Evolutionary conservation across 2,329 filamentous ascomycete species (phyloP).

Genomic region (Dryadomyces quercus-mongolicae): DNA sequence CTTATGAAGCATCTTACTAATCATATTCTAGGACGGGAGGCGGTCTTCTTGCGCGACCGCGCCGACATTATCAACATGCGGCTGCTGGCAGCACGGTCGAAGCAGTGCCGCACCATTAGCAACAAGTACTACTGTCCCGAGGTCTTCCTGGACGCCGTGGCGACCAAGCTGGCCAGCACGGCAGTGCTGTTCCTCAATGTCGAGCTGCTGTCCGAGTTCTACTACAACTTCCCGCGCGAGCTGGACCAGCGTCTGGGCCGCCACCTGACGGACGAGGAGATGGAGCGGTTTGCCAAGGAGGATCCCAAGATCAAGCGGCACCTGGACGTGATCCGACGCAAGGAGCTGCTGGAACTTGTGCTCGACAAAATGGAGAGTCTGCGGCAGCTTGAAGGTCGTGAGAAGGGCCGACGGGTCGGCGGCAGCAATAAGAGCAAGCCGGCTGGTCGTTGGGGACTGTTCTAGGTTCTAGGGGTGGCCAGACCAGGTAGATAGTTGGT

Average conservation of each 20-base stretch:
- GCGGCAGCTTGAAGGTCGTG: slow-evolving; percentile 67
- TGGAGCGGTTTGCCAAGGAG: slow-evolving; percentile 85
- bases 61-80: slow-evolving; percentile 86
- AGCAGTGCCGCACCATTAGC: slow-evolving; percentile 69
- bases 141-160: slow-evolving; percentile 93
- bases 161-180: slow-evolving; percentile 86
- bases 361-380: slow-evolving; percentile 92
- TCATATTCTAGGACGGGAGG: slow-evolving; percentile 67
- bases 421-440: slow-evolving; percentile 6
- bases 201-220: slow-evolving; percentile 91
- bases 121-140: slow-evolving; percentile 98
- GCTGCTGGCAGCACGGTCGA: slow-evolving; percentile 74
- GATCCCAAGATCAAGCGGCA: slow-evolving; percentile 83
- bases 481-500: too few relatives aligned
- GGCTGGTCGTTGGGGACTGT: slow-evolving; percentile 10
- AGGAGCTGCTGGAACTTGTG: slow-evolving; percentile 86
- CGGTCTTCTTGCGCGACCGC: slow-evolving; percentile 84
- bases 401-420: slow-evolving; percentile 32
- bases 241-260: slow-evolving; percentile 78
- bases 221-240: slow-evolving; percentile 92
- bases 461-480: too few relatives aligned
- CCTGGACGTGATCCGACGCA: slow-evolving; percentile 81
- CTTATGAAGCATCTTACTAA: slow-evolving; percentile 6
- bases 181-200: slow-evolving; percentile 96
- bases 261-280: slow-evolving; percentile 63